phyloP scores from a whole-genome alignment of 192 early-diverging fungal genomes.

The Coemansia sp. region DNA sequence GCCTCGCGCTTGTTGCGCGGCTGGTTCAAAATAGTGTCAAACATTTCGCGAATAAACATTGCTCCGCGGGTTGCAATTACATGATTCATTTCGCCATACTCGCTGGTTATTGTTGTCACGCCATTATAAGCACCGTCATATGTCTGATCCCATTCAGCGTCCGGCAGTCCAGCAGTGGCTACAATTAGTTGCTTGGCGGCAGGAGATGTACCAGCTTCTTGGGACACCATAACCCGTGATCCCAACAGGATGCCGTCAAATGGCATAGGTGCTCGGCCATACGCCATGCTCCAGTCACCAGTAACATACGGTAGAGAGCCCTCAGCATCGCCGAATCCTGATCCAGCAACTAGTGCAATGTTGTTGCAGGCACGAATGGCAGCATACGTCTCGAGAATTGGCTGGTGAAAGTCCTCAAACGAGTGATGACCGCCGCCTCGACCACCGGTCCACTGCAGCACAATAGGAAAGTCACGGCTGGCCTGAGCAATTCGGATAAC shows the following conservation, averaged over 20 bases:
- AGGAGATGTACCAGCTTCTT: constrained; percentile 76
- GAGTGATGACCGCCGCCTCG: constrained; percentile 95
- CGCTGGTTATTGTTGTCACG: constrained; percentile 82
- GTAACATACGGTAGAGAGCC: constrained; percentile 89
- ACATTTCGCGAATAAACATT: constrained; percentile 76
- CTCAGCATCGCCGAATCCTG: constrained; percentile 84
- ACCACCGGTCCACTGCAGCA: constrained; percentile 97
- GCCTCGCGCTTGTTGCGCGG: constrained; percentile 79
- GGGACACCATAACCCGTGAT: constrained; percentile 95
- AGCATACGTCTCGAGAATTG: constrained; percentile 70
- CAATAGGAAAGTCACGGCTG: constrained; percentile 79
- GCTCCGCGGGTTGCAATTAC: constrained; percentile 84
- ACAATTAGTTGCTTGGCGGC: constrained; percentile 88
- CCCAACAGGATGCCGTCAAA: constrained; percentile 93
- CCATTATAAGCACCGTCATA: constrained; percentile 76
- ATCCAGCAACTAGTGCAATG: constrained; percentile 85
- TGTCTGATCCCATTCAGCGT: constrained; percentile 82
- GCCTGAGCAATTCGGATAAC: constrained; percentile 83
- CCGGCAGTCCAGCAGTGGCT: constrained; percentile 73
- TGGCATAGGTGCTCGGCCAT: constrained; percentile 89
- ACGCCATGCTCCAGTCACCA: constrained; percentile 84
- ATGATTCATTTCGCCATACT: constrained; percentile 93
- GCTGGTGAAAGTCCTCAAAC: constrained; percentile 93
- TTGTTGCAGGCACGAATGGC: constrained; percentile 74
- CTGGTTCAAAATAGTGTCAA: constrained; percentile 74